phyloP scores from a whole-genome alignment of 2,329 filamentous ascomycete genomes.

The Pyrenophora seminiperda region DNA sequence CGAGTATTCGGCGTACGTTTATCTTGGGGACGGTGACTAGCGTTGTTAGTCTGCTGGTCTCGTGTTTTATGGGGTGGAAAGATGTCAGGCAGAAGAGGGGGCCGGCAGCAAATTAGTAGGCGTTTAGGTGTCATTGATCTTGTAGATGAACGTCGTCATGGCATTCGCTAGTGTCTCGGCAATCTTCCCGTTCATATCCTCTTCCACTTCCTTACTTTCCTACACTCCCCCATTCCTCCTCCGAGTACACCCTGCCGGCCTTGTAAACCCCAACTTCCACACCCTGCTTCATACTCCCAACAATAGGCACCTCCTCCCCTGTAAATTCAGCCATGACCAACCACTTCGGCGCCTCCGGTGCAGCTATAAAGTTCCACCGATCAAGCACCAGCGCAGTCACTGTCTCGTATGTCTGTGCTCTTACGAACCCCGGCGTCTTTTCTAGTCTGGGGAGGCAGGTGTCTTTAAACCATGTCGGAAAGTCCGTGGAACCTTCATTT shows the following conservation, averaged over 20 bases:
- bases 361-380: conserved; percentile 20
- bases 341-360: conserved; percentile 18
- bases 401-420: conserved; percentile 27
- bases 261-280: conserved; percentile 28
- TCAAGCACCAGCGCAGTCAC: conserved; percentile 26
- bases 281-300: conserved; percentile 16
- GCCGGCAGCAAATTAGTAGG: no score
- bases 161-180: no score
- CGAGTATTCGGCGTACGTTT: neutral
- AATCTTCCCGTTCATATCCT: no score
- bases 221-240: conserved; percentile 17
- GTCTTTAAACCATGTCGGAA: conserved; percentile 30
- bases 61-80: neutral
- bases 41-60: neutral
- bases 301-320: conserved; percentile 26
- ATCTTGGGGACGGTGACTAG: neutral
- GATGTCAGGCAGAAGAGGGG: neutral
- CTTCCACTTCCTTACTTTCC: conserved; percentile 5
- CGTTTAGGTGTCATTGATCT: no score
- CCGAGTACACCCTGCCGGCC: conserved; percentile 23
- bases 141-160: no score
- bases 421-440: conserved; percentile 21
- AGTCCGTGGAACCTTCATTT: conserved; percentile 12
- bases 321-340: conserved; percentile 34
- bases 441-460: conserved; percentile 23